These are phyloP conservation scores for Uronychia setigera DNA, from an alignment of 73 alveolate genomes.

Conservation along the genomic window DNA sequence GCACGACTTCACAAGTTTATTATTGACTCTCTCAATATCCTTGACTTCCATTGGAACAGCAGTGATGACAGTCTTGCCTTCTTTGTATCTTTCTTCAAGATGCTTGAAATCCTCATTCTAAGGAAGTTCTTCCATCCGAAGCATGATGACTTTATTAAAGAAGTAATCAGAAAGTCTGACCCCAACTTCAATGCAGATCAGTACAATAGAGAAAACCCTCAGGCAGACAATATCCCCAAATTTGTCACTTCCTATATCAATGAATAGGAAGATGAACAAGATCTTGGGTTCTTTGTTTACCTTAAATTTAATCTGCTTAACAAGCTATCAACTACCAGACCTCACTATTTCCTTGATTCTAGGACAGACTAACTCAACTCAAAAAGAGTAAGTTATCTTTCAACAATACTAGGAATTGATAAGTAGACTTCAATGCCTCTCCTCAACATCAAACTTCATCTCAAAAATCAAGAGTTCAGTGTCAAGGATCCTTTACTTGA, in stretches of 20 bases:
- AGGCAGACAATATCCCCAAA: neutral
- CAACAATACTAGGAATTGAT: neutral
- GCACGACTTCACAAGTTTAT: neutral
- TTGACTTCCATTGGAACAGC: slow-evolving; percentile 15
- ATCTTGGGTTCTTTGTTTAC: neutral
- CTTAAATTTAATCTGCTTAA: neutral
- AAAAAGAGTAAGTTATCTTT: neutral
- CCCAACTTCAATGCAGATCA: neutral
- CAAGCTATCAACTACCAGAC: neutral
- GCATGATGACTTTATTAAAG: neutral
- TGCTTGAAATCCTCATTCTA: slow-evolving; percentile 1
- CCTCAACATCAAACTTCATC: neutral
- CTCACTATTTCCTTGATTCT: neutral
- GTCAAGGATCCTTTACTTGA: neutral
- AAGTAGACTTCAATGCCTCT: neutral
- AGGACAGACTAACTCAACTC: neutral
- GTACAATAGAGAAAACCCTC: neutral
- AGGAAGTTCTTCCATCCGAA: slow-evolving; percentile 14
- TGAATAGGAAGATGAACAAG: slow-evolving; percentile 1
- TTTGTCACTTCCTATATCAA: neutral
- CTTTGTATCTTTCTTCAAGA: slow-evolving; percentile 14
- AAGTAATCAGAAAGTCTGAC: neutral
- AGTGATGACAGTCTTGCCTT: neutral
- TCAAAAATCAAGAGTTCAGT: slow-evolving; percentile 2
- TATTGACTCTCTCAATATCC: neutral